Conservation (phyloP, 2,329 filamentous ascomycete species). For the Penicillium sp. region DNA sequence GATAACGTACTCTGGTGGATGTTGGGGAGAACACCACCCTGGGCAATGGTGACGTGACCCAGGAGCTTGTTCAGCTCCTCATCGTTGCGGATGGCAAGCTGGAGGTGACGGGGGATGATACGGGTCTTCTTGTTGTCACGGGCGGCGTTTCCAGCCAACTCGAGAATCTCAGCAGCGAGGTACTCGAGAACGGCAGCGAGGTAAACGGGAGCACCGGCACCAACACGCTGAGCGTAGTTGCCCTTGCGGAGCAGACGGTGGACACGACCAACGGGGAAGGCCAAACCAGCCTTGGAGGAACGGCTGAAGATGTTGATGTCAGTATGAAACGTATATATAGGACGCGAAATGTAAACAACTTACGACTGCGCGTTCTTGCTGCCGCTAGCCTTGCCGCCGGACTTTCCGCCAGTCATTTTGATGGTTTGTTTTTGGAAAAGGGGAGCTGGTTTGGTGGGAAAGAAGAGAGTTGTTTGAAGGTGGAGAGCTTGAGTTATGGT, state of each 20-base stretch:
- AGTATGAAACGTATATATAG: slow-evolving; percentile 12
- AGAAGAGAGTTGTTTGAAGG: slow-evolving; percentile 7
- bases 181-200: slow-evolving; percentile 98
- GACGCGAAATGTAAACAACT: slow-evolving; percentile 49
- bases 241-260: slow-evolving; percentile 98
- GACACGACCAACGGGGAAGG: slow-evolving; percentile 98
- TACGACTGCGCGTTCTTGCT: slow-evolving; percentile 99
- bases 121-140: slow-evolving; percentile 99
- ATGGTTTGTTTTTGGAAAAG: slow-evolving; percentile 39
- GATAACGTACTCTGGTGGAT: slow-evolving; percentile 85
- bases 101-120: slow-evolving; percentile 98
- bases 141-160: slow-evolving; percentile 96
- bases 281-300: slow-evolving; percentile 98
- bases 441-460: not conserved
- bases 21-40: slow-evolving; percentile 95
- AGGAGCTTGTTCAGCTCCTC: slow-evolving; percentile 99
- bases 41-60: slow-evolving; percentile 93
- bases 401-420: slow-evolving; percentile 99
- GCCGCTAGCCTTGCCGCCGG: slow-evolving; percentile 98
- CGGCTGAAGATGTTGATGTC: slow-evolving; percentile 63
- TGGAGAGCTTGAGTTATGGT: slow-evolving; percentile 16
- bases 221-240: slow-evolving; percentile 99
- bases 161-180: slow-evolving; percentile 96
- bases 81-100: slow-evolving; percentile 98
- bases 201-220: slow-evolving; percentile 95